phyloP scores from a whole-genome alignment of 805 yeast species.

The Wickerhamiella galacta region DNA sequence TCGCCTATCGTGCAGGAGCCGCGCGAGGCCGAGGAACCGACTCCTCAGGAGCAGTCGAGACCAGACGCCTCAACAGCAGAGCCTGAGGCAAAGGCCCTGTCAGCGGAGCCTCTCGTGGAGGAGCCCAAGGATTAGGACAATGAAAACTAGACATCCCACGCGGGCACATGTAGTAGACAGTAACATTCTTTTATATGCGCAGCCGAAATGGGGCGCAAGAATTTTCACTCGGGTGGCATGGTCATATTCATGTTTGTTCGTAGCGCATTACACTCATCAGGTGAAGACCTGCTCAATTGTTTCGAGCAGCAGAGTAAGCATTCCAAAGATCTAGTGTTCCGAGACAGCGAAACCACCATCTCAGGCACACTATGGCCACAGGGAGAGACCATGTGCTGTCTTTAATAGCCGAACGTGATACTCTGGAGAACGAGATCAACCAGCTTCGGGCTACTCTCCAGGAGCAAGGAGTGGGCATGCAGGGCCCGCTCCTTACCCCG shows the following conservation, averaged over 20 bases:
- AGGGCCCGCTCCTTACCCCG: slow-evolving; percentile 40
- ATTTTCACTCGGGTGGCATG: no score
- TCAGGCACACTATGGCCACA: no score
- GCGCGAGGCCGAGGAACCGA: neutral
- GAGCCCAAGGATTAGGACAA: neutral
- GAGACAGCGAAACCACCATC: no score
- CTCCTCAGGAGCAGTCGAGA: neutral
- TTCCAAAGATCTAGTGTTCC: no score
- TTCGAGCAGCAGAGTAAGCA: no score
- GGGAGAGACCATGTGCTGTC: slow-evolving; percentile 9
- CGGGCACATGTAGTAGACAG: no score
- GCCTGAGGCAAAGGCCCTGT: neutral
- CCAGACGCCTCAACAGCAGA: neutral
- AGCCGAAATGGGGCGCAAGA: no score
- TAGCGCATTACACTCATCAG: no score
- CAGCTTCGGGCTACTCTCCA: slow-evolving; percentile 29
- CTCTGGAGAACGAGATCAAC: slow-evolving; percentile 28
- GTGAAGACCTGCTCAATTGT: no score
- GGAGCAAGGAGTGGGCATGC: slow-evolving; percentile 39
- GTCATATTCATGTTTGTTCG: no score
- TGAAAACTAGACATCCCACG: no score
- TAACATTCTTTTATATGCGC: no score
- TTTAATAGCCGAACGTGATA: slow-evolving; percentile 11
- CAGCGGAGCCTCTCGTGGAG: neutral
- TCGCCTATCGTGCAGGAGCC: neutral